Base-by-base conservation (phyloP, 2,329 filamentous ascomycete genomes). In the Lasiodiplodia sp. region DNA sequence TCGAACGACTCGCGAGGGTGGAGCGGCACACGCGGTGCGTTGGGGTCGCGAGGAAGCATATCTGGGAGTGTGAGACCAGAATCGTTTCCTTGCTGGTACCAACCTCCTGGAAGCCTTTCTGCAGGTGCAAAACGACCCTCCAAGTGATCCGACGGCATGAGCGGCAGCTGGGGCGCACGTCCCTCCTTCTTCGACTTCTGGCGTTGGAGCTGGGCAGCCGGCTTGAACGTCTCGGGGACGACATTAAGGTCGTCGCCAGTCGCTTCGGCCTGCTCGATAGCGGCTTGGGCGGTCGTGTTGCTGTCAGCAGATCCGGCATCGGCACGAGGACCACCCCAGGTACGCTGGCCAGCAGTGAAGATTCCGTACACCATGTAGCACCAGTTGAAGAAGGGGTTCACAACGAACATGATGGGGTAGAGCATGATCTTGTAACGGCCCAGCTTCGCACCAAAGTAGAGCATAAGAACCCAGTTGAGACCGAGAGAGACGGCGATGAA, bases 361-460 rank as follows among this genome's bases (percentile, higher is more conserved):
- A 97, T 96, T 55, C 94, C 94, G 78, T 97, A 97, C 2, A 97
- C 91, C 92, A 97, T 97, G 82, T 98, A 98, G 69, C 93, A 88
- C 95, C 95, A 98, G 81, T 98, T 98, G 86, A 97, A 94, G 77
- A 98, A 96, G 0, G 96, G 95, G 76, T 97, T 98, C 71, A 97
- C 80, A 57, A 97, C 82, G 78, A 97, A 98, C 94, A 98, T 97
- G 71, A 98, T 75, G 0, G 95, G 95, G 77, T 98, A 98, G 6
- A 98, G 85, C 91, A 93, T 95, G 71, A 96, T 92, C 84, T 99
- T 98, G 84, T 91, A 97, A 12, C 96, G 88, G 70, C 91, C 90
- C 60, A 98, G 87, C 80, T 93, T 94, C 67, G 90, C 87, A 28
- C 93, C 95, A 78, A 98, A 97, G 83, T 97, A 98, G 70, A 98